Evolutionary conservation across 2,329 filamentous ascomycete genomes (phyloP).

Genomic region (Arthrinium puccinioides): DNA sequence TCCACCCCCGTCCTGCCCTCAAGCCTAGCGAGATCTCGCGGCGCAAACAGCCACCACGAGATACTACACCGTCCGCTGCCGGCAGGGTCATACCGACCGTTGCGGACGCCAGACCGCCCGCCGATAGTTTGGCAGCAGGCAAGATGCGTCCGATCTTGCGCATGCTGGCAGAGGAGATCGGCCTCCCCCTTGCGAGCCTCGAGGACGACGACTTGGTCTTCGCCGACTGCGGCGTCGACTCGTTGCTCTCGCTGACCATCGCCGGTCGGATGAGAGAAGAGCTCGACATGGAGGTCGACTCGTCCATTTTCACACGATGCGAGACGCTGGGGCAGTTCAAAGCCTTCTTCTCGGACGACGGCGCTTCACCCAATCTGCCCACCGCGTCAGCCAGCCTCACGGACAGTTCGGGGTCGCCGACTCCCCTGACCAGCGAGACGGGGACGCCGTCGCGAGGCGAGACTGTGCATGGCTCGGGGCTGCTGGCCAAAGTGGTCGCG

Average conservation of each 20-base stretch:
- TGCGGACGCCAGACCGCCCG: too few relatives aligned
- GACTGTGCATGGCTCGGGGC: not conserved
- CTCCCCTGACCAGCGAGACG: not conserved
- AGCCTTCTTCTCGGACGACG: conserved; percentile 4
- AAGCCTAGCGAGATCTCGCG: too few relatives aligned
- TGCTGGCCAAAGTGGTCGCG: not conserved
- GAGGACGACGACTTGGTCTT: conserved; percentile 14
- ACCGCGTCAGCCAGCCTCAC: not conserved
- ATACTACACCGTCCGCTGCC: too few relatives aligned
- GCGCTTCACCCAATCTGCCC: not conserved
- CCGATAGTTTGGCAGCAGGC: too few relatives aligned
- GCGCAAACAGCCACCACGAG: too few relatives aligned
- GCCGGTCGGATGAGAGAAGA: conserved; percentile 23
- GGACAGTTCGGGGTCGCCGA: not conserved
- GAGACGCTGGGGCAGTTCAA: conserved; percentile 16
- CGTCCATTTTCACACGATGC: conserved; percentile 18
- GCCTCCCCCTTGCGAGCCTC: not conserved
- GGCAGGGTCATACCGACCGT: too few relatives aligned
- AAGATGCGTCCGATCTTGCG: too few relatives aligned
- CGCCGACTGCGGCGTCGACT: conserved; percentile 25
- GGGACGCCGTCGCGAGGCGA: not conserved
- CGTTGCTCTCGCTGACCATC: conserved; percentile 24
- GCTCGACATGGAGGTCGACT: conserved; percentile 19
- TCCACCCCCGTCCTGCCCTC: too few relatives aligned
- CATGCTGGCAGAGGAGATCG: too few relatives aligned